Base-by-base conservation (phyloP, 2,329 filamentous ascomycete genomes). In the Calonectria naviculata region DNA sequence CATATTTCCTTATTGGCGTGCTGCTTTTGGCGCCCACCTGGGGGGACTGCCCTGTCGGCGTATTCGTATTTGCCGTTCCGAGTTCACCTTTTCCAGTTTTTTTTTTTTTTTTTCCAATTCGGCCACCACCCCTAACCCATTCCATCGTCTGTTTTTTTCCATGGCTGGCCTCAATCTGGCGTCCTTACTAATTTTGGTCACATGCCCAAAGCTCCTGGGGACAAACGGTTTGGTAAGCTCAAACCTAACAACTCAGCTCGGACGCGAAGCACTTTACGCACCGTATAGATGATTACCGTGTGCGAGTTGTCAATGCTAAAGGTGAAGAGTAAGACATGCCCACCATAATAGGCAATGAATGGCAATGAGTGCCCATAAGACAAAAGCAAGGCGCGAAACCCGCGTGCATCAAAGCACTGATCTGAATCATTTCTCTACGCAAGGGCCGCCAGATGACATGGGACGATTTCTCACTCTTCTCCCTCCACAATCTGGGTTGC, bases 51-150 rank as follows among this genome's bases (percentile, higher is more conserved):
- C 36, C 56, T 44, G 28, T 64, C 44, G 38, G 44, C 68, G 68
- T 70, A 63, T 65, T 70, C 63, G 62, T 70, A 65, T 61, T 70
- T 31, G 17, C n/a, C 21, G 44, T 60, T 29, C 62, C 44, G 63
- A 47, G 12, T 19, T 46, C 52, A 47, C 58, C 56, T 56, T 36
- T 46, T 49, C 46, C n/a, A 41, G 31, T 42, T 47, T 46, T 42
- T 60, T 67, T 42, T 47, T 46, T 42, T 60, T 67, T 31, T 67
- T 47, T 44, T 44, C 36, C 38, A 42, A 31, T 28, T 19, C 24
- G 56, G 26, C 17, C 38, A 44, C 38, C 34, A 42, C 21, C 38
- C 24, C 38, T 38, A 58, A 38, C 52, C 36, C 52, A n/a, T 58
- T 58, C 52, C 38, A 36, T 58, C 31, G 52, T 15, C 29, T 38